Conservation (phyloP, 768 basidiomycete genomes). For the Tricholoma matsutake region DNA sequence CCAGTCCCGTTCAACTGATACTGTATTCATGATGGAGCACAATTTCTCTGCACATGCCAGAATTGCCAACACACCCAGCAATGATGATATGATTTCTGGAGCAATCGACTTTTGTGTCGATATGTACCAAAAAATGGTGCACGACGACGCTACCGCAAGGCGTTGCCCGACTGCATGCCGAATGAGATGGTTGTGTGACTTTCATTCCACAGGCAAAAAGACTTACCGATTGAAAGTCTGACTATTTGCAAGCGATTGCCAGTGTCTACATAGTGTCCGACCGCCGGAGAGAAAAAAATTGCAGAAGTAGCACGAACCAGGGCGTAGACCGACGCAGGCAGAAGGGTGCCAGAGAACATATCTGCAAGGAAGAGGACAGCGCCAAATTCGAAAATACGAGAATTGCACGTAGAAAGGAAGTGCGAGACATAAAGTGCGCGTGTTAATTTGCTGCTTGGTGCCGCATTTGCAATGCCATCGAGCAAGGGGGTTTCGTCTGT, state of each 20-base stretch:
- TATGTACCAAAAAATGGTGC: slow-evolving; percentile 17
- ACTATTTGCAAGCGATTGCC: slow-evolving; percentile 19
- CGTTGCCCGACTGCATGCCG: slow-evolving; percentile 17
- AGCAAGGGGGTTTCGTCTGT: not conserved
- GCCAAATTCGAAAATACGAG: slow-evolving; percentile 28
- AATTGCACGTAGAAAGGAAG: slow-evolving; percentile 30
- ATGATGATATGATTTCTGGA: not conserved
- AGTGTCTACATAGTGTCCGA: slow-evolving; percentile 23
- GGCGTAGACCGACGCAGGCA: slow-evolving; percentile 26
- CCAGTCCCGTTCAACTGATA: slow-evolving; percentile 29
- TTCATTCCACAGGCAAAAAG: not conserved
- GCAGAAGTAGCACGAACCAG: slow-evolving; percentile 19
- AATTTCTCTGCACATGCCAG: slow-evolving; percentile 28
- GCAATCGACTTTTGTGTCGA: not conserved
- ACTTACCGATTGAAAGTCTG: slow-evolving; percentile 21
- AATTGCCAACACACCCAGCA: slow-evolving; percentile 8
- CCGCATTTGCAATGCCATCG: not conserved
- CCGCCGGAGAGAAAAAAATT: slow-evolving; percentile 17
- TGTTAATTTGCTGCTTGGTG: not conserved
- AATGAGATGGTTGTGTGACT: not conserved
- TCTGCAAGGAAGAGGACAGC: slow-evolving; percentile 23
- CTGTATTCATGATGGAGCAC: slow-evolving; percentile 22
- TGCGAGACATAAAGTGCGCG: slow-evolving; percentile 22
- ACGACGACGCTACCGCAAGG: slow-evolving; percentile 18
- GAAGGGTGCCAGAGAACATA: slow-evolving; percentile 22